phyloP scores from a whole-genome alignment of 805 yeast species.

The Wickerhamomyces silvicola region DNA sequence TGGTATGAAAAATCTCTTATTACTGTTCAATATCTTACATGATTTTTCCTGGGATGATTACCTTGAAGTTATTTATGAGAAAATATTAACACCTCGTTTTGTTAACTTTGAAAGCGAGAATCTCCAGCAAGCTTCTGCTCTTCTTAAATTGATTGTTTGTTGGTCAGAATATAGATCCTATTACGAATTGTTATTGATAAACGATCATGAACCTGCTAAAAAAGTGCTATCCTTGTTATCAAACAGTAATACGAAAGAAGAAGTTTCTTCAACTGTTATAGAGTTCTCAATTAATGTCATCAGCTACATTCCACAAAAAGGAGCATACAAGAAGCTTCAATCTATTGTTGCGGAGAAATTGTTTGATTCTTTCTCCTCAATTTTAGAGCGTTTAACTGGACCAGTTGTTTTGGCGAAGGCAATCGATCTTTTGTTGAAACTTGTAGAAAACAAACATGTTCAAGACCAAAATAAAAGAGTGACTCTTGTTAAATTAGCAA shows the following conservation, averaged over 20 bases:
- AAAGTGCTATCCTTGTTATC: slow-evolving; percentile 52
- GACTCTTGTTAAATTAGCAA: slow-evolving; percentile 49
- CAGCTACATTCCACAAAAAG: slow-evolving; percentile 30
- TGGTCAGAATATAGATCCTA: slow-evolving; percentile 47
- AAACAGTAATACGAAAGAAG: slow-evolving; percentile 54
- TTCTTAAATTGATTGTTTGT: slow-evolving; percentile 56
- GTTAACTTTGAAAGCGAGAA: slow-evolving; percentile 67
- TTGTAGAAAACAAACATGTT: slow-evolving; percentile 53
- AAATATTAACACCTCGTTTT: slow-evolving; percentile 60
- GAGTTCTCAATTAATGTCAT: slow-evolving; percentile 47
- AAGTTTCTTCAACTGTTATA: slow-evolving; percentile 51
- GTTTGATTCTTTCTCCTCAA: slow-evolving; percentile 41
- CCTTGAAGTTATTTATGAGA: slow-evolving; percentile 42
- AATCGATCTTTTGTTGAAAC: slow-evolving; percentile 41
- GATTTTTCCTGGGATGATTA: slow-evolving; percentile 52
- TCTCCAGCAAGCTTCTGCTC: slow-evolving; percentile 73
- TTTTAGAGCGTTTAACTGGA: slow-evolving; percentile 33
- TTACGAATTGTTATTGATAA: slow-evolving; percentile 45
- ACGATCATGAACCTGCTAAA: slow-evolving; percentile 45
- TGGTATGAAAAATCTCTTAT: slow-evolving; percentile 59
- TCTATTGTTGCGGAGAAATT: slow-evolving; percentile 54
- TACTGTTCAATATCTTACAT: slow-evolving; percentile 49
- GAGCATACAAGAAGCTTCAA: slow-evolving; percentile 42
- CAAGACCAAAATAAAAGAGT: slow-evolving; percentile 47
- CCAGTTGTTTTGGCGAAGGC: slow-evolving; percentile 46